Evolutionary conservation across 176 grass and related monocot species (phyloP).

Genomic region (Carex scoparia): DNA sequence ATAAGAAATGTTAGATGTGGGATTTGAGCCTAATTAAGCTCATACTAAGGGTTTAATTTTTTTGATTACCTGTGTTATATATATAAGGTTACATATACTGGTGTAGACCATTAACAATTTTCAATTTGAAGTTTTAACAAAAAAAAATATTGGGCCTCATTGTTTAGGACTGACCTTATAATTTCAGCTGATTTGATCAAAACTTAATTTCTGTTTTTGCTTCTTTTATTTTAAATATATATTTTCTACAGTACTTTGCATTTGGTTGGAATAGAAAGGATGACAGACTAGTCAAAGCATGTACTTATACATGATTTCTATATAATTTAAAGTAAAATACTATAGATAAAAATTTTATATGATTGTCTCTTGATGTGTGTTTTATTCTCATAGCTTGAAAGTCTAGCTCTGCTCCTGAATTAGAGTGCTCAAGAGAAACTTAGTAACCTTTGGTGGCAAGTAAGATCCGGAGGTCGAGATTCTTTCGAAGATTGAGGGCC

Average conservation of each 20-base stretch:
- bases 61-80: neutral
- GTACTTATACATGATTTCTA: too few species aligned
- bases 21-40: neutral
- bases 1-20: neutral
- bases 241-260: neutral
- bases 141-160: neutral
- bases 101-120: neutral
- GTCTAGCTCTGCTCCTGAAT: too few species aligned
- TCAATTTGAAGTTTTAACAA: neutral
- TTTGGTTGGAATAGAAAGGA: too few species aligned
- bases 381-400: too few species aligned
- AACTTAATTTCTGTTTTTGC: neutral
- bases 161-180: neutral
- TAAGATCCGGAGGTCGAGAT: conserved; percentile 1
- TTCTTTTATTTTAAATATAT: neutral
- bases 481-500: neutral
- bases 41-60: neutral
- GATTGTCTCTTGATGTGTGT: too few species aligned
- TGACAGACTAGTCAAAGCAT: too few species aligned
- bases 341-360: too few species aligned
- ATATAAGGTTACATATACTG: neutral
- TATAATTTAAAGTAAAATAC: too few species aligned
- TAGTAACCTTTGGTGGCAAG: conserved; percentile 7
- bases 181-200: neutral
- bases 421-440: neutral